phyloP scores from a whole-genome alignment of 331 rosid species.

The Phaseolus coccineus region DNA sequence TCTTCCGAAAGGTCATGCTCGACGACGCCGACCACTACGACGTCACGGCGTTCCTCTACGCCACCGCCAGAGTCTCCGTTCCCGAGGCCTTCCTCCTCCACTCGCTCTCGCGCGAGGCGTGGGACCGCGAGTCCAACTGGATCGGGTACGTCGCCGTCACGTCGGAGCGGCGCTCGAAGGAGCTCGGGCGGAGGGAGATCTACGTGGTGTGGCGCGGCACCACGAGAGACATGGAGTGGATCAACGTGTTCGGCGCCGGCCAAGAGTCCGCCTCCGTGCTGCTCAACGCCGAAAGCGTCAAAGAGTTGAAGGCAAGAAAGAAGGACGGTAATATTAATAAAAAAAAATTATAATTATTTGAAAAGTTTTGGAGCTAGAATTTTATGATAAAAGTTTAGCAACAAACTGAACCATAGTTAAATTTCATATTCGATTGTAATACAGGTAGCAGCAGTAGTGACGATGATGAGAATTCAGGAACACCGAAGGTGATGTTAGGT shows the following conservation, averaged over 20 bases:
- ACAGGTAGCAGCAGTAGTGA: background rate
- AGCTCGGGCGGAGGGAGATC: constrained; percentile 66
- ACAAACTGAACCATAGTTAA: too few species aligned
- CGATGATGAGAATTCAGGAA: constrained; percentile 8
- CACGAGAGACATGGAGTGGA: constrained; percentile 60
- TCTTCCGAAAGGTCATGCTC: constrained; percentile 63
- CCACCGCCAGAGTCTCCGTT: constrained; percentile 60
- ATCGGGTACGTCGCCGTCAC: constrained; percentile 72
- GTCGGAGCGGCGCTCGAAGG: constrained; percentile 40
- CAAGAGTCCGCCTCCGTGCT: constrained; percentile 42
- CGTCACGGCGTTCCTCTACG: constrained; percentile 64
- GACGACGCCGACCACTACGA: constrained; percentile 47
- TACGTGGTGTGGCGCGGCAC: constrained; percentile 79
- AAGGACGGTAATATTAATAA: background rate
- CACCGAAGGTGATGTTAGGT: constrained; percentile 65
- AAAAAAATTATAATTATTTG: too few species aligned
- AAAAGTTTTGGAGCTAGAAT: too few species aligned
- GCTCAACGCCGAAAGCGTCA: constrained; percentile 22
- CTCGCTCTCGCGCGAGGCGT: constrained; percentile 60
- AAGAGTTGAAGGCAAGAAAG: background rate
- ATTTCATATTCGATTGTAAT: too few species aligned
- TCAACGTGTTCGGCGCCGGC: constrained; percentile 55
- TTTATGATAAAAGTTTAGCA: too few species aligned
- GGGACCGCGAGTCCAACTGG: constrained; percentile 89
- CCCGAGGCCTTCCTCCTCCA: constrained; percentile 63